A percentile compares a stretch with the other conserved stretches of the same genome.
These are phyloP conservation scores for Fragilariopsis cylindrus DNA, from an alignment of 108 stramenopile genomes.

Conservation along the genomic window DNA sequence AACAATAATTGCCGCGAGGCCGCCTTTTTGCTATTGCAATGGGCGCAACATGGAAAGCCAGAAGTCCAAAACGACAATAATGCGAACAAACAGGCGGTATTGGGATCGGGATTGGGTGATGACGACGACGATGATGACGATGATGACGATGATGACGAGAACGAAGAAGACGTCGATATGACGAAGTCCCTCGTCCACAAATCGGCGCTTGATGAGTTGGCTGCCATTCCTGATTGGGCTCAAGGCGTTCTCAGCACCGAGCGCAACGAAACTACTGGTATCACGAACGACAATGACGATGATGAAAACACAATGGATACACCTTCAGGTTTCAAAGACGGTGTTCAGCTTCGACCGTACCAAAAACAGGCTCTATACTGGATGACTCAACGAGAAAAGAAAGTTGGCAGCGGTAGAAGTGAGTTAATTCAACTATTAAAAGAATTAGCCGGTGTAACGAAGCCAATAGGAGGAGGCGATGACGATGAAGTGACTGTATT, in stretches of 20 bases:
- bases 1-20: constrained; percentile 39
- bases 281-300: background rate
- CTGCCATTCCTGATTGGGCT: constrained; percentile 30
- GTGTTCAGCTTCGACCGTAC: constrained; percentile 62
- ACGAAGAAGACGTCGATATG: constrained; percentile 29
- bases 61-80: constrained; percentile 19
- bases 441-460: constrained; percentile 24
- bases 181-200: background rate
- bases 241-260: background rate
- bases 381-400: constrained; percentile 74
- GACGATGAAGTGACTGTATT: background rate
- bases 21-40: constrained; percentile 78
- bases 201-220: background rate
- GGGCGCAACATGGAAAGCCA: constrained; percentile 75
- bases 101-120: background rate
- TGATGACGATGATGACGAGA: constrained; percentile 27
- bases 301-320: constrained; percentile 42
- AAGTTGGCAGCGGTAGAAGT: constrained; percentile 11
- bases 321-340: constrained; percentile 46
- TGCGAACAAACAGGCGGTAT: background rate
- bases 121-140: constrained; percentile 33
- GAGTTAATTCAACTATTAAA: constrained; percentile 36
- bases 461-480: background rate
- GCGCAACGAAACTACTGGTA: background rate
- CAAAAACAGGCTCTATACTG: constrained; percentile 78